Evolutionary conservation across 768 basidiomycete species (phyloP).

Genomic region (Rhizopogon rudus): DNA sequence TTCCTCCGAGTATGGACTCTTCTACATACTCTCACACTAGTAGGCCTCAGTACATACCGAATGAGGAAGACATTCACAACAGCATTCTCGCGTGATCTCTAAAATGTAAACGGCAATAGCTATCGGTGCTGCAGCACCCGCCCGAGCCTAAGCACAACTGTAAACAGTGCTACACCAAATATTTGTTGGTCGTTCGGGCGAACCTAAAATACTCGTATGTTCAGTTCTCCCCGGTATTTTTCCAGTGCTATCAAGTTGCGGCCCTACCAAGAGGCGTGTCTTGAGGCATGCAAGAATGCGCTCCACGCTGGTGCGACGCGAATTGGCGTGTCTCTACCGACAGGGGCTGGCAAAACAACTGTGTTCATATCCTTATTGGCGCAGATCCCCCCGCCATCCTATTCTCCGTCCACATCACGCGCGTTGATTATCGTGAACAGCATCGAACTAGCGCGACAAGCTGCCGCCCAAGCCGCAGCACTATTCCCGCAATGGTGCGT

Average conservation of each 20-base stretch:
- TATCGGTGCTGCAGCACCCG: no score
- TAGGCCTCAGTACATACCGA: conserved; percentile 11
- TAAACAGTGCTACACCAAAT: background rate
- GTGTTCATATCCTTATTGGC: conserved; percentile 84
- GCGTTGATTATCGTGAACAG: conserved; percentile 86
- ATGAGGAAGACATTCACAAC: conserved; percentile 9
- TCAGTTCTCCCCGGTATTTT: conserved; percentile 4
- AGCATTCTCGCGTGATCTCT: background rate
- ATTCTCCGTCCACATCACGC: conserved; percentile 41
- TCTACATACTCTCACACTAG: conserved; percentile 21
- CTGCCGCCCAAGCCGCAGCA: conserved; percentile 62
- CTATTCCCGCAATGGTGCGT: conserved; percentile 72
- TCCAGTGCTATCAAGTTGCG: conserved; percentile 37
- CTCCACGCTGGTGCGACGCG: conserved; percentile 62
- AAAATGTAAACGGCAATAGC: no score
- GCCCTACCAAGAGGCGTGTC: conserved; percentile 85
- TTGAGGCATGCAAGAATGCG: conserved; percentile 72
- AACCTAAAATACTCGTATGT: background rate
- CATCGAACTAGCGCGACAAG: conserved; percentile 85
- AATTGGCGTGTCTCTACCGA: conserved; percentile 81
- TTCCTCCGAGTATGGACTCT: conserved; percentile 16
- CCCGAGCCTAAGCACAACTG: background rate
- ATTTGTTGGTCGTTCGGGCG: background rate
- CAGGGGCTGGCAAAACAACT: conserved; percentile 86
- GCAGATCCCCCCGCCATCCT: conserved; percentile 44